These are phyloP conservation scores for Ophiostoma novo-ulmi DNA, from an alignment of 2,329 filamentous ascomycete species.

Conservation along the genomic window DNA sequence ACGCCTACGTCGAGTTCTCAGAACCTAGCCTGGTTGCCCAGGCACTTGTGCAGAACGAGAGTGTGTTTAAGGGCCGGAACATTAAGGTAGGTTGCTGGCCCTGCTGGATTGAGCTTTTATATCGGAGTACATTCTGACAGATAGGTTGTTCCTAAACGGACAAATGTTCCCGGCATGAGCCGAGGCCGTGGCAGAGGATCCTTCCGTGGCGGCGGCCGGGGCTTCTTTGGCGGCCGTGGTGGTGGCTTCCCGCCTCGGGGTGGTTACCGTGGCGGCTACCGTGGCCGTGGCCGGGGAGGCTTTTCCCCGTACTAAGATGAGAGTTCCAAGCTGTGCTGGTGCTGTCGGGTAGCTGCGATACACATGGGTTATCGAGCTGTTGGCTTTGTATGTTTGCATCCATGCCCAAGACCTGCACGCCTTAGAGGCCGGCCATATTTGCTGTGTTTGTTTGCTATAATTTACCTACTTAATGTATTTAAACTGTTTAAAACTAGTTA, in stretches of 20 bases:
- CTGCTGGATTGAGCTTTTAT: neutral
- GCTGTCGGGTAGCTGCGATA: neutral
- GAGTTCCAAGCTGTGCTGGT: neutral
- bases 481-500: neutral
- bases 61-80: conserved; percentile 87
- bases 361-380: neutral
- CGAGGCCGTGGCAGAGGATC: conserved; percentile 61
- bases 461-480: neutral
- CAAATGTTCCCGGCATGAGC: conserved; percentile 91
- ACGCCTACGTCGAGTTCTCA: conserved; percentile 97
- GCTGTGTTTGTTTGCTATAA: neutral
- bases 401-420: neutral
- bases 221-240: conserved; percentile 48
- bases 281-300: conserved; percentile 55
- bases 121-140: neutral
- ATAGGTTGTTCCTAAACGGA: conserved; percentile 78
- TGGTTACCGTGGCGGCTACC: conserved; percentile 56
- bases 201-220: conserved; percentile 46
- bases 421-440: neutral
- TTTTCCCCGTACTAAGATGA: conserved; percentile 16
- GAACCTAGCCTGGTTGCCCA: conserved; percentile 90
- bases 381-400: neutral
- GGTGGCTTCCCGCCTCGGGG: conserved; percentile 52
- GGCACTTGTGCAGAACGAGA: conserved; percentile 93
- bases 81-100: conserved; percentile 56